Evolutionary conservation across 495 filamentous ascomycete species (phyloP).

Genomic region (Stereocaulon alpinum): DNA sequence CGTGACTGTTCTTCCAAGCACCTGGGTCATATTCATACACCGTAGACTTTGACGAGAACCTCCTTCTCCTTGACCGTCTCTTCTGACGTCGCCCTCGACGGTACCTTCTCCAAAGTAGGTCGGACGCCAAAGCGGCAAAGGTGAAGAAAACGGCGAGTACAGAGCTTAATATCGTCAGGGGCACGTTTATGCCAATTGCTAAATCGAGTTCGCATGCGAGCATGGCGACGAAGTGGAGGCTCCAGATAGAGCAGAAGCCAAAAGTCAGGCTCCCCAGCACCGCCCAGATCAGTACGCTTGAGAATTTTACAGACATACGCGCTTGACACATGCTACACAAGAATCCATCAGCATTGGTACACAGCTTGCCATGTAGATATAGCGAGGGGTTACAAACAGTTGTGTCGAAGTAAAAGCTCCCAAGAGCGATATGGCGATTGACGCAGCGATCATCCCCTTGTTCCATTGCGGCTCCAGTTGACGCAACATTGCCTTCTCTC

Average conservation of each 20-base stretch:
- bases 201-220: slow-evolving; percentile 26
- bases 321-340: slow-evolving; percentile 23
- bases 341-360: not conserved
- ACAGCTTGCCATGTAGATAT: not conserved
- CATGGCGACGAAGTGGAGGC: slow-evolving; percentile 26
- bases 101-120: slow-evolving; percentile 21
- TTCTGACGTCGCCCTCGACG: slow-evolving; percentile 8
- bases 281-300: slow-evolving; percentile 22
- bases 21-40: not conserved
- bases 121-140: slow-evolving; percentile 21
- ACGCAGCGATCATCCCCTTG: slow-evolving; percentile 22
- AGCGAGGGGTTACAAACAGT: slow-evolving; percentile 10
- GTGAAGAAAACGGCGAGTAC: slow-evolving; percentile 23
- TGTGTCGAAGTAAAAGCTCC: slow-evolving; percentile 27
- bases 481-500: not conserved
- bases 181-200: slow-evolving; percentile 20
- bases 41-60: not conserved
- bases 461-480: slow-evolving; percentile 22
- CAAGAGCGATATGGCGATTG: slow-evolving; percentile 24
- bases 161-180: slow-evolving; percentile 21
- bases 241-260: slow-evolving; percentile 27
- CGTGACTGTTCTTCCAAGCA: not conserved
- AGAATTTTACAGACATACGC: slow-evolving; percentile 18
- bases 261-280: slow-evolving; percentile 23
- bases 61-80: not conserved